Evolutionary conservation across 306 rosid genomes (phyloP).

Genomic region (Lathyrus sativus): DNA sequence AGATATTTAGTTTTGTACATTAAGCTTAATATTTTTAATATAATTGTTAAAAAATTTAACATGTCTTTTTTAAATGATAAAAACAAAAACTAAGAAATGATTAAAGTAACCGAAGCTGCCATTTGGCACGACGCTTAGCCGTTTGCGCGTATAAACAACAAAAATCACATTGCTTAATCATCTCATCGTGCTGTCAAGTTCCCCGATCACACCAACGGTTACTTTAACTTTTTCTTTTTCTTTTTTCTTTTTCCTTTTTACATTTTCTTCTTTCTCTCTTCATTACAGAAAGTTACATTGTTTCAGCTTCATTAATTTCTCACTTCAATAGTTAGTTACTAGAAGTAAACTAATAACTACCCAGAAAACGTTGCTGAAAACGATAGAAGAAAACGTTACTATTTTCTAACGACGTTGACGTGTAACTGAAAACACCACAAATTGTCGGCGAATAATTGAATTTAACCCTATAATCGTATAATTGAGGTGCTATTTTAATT

Average conservation of each 20-base stretch:
- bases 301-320: conserved; percentile 7
- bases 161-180: conserved; percentile 20
- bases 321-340: not conserved
- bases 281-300: no score
- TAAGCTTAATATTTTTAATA: no score
- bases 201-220: not conserved
- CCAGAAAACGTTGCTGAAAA: not conserved
- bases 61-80: no score
- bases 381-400: no score
- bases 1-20: no score
- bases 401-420: conserved; percentile 15
- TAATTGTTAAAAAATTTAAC: no score
- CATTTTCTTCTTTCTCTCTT: not conserved
- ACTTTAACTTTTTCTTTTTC: conserved; percentile 10
- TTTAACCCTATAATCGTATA: conserved; percentile 24
- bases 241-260: not conserved
- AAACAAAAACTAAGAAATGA: no score
- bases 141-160: conserved; percentile 13
- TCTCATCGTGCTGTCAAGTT: conserved; percentile 45
- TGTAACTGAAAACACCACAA: conserved; percentile 16
- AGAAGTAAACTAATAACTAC: not conserved
- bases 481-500: not conserved
- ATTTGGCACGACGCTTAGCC: conserved; percentile 12
- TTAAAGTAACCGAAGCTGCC: conserved; percentile 4
- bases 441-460: conserved; percentile 28